Evolutionary conservation across 2,329 filamentous ascomycete species (phyloP), one percentile per base, ranked within the genome.

Genomic region (Epichloe sp.): DNA sequence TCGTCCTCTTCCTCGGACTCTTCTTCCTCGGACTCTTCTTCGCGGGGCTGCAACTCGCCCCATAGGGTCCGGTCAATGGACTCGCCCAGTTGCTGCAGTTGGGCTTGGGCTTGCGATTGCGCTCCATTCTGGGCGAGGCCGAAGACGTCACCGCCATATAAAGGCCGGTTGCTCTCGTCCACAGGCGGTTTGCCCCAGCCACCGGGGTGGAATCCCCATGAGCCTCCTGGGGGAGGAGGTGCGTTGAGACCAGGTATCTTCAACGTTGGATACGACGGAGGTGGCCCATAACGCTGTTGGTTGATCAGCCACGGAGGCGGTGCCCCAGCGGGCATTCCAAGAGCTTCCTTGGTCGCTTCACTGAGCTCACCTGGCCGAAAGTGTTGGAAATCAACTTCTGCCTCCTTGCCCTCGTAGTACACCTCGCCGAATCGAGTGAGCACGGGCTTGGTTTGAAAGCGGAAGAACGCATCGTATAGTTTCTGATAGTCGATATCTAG

Each of bases 341-440:
- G 78, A 5, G 93, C 91, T 63, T 97, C 91, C 62, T 88, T 91
- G 41, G 96, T 77, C 59, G 88, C 83, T 51, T 97, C 88, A 59
- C 84, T 93, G 47, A 97, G 69, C 60, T 97, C 90, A 37, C 93
- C 93, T 1, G 93, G 88, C 56, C 89, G 83, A 53, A 96, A 79
- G 69, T 96, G 87, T 59, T 87, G 84, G 56, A 95, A 78, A 65
- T 97, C 95, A 1, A 93, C 95, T 69, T 98, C 93, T 63, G 88
- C 93, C 65, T 98, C 93, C 67, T 98, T 98, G 64, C 93, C 93
- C 69, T 98, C 93, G 66, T 97, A 97, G 68, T 98, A 98, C n/a
- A 98, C 90, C 67, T 98, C 93, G 41, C 93, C 93, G 60, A 95
- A 98, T 43, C 90, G 80, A 35, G 93, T 97, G 56, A 98, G 72